These are phyloP conservation scores for Boletus vinaceobasis DNA, from an alignment of 768 basidiomycete genomes.

Conservation along the genomic window DNA sequence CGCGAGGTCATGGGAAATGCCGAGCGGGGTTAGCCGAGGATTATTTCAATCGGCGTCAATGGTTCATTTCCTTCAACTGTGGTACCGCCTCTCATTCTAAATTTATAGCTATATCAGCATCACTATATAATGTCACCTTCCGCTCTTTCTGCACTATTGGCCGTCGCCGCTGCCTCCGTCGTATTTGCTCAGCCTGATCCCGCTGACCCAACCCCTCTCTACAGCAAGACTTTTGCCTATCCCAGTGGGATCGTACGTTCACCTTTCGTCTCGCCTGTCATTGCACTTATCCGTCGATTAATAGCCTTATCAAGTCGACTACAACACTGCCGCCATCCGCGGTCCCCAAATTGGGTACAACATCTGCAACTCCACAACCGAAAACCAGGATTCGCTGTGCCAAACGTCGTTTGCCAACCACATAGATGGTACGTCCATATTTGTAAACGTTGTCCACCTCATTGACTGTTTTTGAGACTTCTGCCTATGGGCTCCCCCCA, in stretches of 20 bases:
- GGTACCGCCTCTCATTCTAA: not conserved
- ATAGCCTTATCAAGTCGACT: constrained; percentile 52
- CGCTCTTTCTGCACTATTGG: constrained; percentile 39
- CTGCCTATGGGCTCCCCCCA: constrained; percentile 61
- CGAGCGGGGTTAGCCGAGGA: constrained; percentile 10
- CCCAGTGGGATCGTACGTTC: constrained; percentile 42
- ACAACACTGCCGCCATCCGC: constrained; percentile 38
- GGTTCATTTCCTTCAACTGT: not conserved
- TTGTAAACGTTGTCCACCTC: not conserved
- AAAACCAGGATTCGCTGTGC: constrained; percentile 58
- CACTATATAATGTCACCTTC: constrained; percentile 33
- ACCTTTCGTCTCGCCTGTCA: not conserved
- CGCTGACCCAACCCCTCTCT: constrained; percentile 46
- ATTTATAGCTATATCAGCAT: not conserved
- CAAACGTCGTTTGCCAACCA: constrained; percentile 69
- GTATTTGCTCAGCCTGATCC: constrained; percentile 34
- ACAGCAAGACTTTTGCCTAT: constrained; percentile 43
- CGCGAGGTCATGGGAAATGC: constrained; percentile 7
- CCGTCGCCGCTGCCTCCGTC: constrained; percentile 30
- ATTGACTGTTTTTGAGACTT: constrained; percentile 45
- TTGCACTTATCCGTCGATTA: not conserved
- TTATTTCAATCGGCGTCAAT: constrained; percentile 16
- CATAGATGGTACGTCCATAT: constrained; percentile 34
- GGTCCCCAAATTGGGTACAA: constrained; percentile 66
- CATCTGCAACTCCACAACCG: constrained; percentile 63